phyloP scores from a whole-genome alignment of 192 early-diverging fungal genomes.

The Mortierella alpina region DNA sequence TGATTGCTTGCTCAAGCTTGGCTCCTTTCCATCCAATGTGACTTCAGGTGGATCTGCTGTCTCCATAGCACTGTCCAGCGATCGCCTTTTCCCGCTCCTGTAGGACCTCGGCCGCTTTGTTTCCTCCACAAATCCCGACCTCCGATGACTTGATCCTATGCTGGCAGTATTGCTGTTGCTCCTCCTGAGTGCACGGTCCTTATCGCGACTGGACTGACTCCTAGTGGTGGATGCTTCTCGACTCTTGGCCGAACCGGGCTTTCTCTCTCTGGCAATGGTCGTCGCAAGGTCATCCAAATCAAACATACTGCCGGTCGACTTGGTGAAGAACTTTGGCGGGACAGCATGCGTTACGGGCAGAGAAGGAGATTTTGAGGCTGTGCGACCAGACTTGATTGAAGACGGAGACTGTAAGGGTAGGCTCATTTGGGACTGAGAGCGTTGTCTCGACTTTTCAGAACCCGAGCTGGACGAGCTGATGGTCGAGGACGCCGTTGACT shows the following conservation, averaged over 20 bases:
- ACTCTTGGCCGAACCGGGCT: not conserved
- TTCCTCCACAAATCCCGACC: slow-evolving; percentile 7
- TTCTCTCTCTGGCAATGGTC: slow-evolving; percentile 31
- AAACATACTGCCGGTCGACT: slow-evolving; percentile 28
- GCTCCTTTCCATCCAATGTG: not conserved
- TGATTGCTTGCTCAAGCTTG: not conserved
- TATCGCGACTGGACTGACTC: not conserved
- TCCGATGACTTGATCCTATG: slow-evolving; percentile 6
- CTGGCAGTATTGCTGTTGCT: slow-evolving; percentile 11
- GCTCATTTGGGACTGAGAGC: not conserved
- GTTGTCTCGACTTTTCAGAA: slow-evolving; percentile 16
- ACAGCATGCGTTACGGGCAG: slow-evolving; percentile 24
- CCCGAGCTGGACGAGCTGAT: not conserved
- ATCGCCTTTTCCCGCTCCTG: slow-evolving; percentile 18
- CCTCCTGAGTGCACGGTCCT: not conserved
- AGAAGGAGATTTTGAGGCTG: not conserved
- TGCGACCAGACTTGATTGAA: not conserved
- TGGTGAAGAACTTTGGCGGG: slow-evolving; percentile 31
- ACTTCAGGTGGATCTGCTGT: not conserved
- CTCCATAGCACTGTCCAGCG: slow-evolving; percentile 19
- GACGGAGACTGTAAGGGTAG: not conserved
- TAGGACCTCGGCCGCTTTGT: not conserved
- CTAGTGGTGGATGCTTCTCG: not conserved
- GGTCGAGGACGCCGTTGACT: not conserved
- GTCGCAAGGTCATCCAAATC: slow-evolving; percentile 41